Conservation (phyloP, 2,329 filamentous ascomycete genomes). For the Colletotrichum cuscutae region DNA sequence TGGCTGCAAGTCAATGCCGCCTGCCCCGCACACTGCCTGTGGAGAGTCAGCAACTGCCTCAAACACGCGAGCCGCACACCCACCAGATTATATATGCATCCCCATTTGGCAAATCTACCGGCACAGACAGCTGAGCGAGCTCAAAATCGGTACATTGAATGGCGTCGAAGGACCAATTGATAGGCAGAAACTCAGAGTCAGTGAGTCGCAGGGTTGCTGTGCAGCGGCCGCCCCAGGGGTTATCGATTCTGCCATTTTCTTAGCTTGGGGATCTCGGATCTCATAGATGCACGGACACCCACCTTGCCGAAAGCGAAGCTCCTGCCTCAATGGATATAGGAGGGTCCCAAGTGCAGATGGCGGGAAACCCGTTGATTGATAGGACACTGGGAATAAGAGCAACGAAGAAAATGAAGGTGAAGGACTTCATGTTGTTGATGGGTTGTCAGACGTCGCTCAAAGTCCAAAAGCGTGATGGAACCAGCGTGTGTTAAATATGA, state of each 20-base stretch:
- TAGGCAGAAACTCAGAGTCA: neutral
- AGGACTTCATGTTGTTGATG: neutral
- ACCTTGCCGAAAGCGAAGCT: neutral
- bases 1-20: neutral
- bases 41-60: neutral
- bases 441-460: neutral
- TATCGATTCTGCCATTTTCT: neutral
- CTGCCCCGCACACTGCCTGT: neutral
- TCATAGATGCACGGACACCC: neutral
- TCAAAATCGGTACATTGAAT: neutral
- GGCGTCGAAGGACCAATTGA: neutral
- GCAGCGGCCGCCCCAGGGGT: neutral
- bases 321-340: neutral
- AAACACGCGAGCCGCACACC: neutral
- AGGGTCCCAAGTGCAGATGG: constrained; percentile 6
- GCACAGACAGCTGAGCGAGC: neutral
- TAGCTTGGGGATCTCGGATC: neutral
- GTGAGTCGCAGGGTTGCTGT: neutral
- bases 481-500: neutral
- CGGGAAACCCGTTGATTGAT: neutral
- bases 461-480: neutral
- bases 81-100: neutral
- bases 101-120: neutral
- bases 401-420: neutral
- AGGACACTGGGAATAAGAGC: neutral